Percentiles rank a stretch among this genome's conserved stretches.
Conservation (phyloP, 768 basidiomycete genomes). For the Kwoniella dejecticola region DNA sequence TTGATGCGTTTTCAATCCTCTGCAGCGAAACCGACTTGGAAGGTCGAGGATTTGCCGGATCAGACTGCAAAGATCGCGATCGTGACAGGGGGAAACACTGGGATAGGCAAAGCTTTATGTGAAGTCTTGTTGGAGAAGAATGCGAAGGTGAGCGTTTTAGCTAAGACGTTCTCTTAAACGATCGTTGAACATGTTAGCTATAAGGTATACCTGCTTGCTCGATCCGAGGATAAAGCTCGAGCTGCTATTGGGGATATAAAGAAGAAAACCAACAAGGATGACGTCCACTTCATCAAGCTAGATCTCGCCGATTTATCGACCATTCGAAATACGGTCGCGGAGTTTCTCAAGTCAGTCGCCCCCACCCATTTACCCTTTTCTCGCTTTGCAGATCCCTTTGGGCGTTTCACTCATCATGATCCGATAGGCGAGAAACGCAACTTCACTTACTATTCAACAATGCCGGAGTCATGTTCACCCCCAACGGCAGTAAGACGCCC, state of each 20-base stretch:
- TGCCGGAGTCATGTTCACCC: slow-evolving; percentile 6
- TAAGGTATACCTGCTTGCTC: neutral
- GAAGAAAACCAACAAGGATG: neutral
- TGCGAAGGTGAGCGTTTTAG: slow-evolving; percentile 1
- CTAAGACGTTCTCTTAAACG: no score
- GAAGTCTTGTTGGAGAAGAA: neutral
- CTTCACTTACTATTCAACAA: neutral
- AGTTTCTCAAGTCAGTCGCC: neutral
- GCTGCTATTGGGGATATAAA: neutral
- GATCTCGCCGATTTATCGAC: neutral
- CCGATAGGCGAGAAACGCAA: neutral
- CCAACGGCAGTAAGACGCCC: neutral
- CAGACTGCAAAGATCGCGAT: neutral
- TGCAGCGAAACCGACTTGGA: neutral
- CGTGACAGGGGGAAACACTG: neutral
- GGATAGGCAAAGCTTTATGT: neutral
- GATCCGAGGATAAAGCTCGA: slow-evolving; percentile 3
- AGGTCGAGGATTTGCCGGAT: neutral
- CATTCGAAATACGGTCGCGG: neutral
- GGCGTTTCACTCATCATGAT: neutral
- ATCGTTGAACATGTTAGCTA: neutral
- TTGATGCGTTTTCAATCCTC: no score
- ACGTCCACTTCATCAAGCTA: slow-evolving; percentile 1
- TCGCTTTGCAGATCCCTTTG: no score
- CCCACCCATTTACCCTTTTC: no score